A percentile compares a stretch with the other conserved stretches of the same genome.
These are phyloP conservation scores for Backusella luteola DNA, from an alignment of 192 early-diverging fungal genomes.

Conservation along the genomic window DNA sequence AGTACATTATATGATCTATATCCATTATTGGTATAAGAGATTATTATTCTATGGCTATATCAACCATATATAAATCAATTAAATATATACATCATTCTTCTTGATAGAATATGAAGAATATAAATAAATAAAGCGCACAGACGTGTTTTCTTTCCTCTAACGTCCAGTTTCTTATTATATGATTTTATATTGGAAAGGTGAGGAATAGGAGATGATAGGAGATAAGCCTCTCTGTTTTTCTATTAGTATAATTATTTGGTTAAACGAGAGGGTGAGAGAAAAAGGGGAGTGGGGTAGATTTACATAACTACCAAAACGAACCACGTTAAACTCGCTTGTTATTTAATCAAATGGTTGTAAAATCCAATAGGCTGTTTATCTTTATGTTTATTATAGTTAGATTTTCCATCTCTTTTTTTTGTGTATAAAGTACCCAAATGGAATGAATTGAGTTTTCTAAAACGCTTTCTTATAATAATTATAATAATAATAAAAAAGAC, in stretches of 20 bases:
- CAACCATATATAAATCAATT: too few relatives aligned
- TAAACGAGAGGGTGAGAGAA: not conserved
- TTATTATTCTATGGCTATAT: too few relatives aligned
- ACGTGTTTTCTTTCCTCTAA: not conserved
- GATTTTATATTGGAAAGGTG: not conserved
- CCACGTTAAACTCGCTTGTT: not conserved
- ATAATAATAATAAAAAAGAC: too few relatives aligned
- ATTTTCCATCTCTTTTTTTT: not conserved
- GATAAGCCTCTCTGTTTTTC: not conserved
- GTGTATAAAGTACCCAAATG: not conserved
- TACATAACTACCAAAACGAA: not conserved
- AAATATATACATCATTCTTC: not conserved
- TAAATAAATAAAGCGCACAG: not conserved
- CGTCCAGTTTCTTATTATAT: not conserved
- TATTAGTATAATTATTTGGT: not conserved
- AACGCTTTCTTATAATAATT: too few relatives aligned
- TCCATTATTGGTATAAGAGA: not conserved
- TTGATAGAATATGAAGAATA: not conserved
- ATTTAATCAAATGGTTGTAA: not conserved
- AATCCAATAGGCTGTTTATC: not conserved
- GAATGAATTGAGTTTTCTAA: too few relatives aligned
- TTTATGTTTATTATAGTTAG: not conserved
- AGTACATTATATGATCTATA: constrained; percentile 15
- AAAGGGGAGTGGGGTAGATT: not conserved
- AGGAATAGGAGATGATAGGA: not conserved